Conservation (phyloP, 495 filamentous ascomycete genomes). For the Trichocladium antarcticum region DNA sequence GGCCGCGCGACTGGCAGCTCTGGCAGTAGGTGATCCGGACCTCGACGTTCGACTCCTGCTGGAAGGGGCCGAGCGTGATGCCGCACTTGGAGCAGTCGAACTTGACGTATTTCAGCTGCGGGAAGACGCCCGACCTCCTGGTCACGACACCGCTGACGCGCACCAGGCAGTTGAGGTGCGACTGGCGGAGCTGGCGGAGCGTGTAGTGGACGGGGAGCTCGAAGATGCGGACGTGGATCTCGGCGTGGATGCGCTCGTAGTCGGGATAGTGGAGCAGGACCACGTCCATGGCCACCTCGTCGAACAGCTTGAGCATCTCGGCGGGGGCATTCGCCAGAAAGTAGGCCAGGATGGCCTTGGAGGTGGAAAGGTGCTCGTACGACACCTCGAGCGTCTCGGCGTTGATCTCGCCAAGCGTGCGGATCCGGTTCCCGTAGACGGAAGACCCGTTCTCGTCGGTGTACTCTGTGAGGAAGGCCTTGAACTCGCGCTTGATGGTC, state of each 20-base stretch:
- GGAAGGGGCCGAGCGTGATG: slow-evolving; percentile 85
- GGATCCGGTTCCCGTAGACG: slow-evolving; percentile 86
- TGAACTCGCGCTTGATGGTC: slow-evolving; percentile 92
- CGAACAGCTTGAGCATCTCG: slow-evolving; percentile 90
- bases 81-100: slow-evolving; percentile 94
- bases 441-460: slow-evolving; percentile 77
- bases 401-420: slow-evolving; percentile 90
- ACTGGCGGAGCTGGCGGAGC: slow-evolving; percentile 91
- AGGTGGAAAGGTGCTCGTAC: slow-evolving; percentile 77
- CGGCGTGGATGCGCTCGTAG: slow-evolving; percentile 93
- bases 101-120: slow-evolving; percentile 94
- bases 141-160: slow-evolving; percentile 94
- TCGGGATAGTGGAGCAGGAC: slow-evolving; percentile 92
- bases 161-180: slow-evolving; percentile 92
- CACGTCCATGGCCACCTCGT: slow-evolving; percentile 92
- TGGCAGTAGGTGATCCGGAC: slow-evolving; percentile 96
- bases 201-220: slow-evolving; percentile 92
- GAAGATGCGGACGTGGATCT: slow-evolving; percentile 95
- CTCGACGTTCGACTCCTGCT: slow-evolving; percentile 91
- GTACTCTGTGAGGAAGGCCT: slow-evolving; percentile 92
- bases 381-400: slow-evolving; percentile 93
- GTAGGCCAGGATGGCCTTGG: slow-evolving; percentile 93
- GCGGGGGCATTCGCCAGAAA: slow-evolving; percentile 93
- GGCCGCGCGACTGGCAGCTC: slow-evolving; percentile 91
- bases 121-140: slow-evolving; percentile 92